phyloP scores from a whole-genome alignment of 2,329 filamentous ascomycete genomes.

The Penicillium sp. region DNA sequence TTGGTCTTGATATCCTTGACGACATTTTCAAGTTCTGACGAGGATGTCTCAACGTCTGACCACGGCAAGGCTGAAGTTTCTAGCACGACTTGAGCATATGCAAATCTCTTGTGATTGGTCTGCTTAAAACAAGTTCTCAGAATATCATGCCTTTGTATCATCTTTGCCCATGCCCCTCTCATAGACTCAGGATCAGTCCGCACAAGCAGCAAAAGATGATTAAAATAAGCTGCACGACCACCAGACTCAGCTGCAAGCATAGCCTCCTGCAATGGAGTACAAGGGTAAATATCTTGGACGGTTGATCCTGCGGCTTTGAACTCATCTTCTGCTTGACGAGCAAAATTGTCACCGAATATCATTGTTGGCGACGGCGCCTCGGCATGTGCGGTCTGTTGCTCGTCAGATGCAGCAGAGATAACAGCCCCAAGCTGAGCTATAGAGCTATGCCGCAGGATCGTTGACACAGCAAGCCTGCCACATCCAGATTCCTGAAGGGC shows the following conservation, averaged over 20 bases:
- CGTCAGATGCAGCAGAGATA: conserved; percentile 16
- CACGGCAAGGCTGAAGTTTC: conserved; percentile 45
- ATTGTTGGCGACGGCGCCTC: conserved; percentile 1
- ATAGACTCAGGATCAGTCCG: conserved; percentile 51
- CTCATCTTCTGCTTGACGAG: conserved; percentile 29
- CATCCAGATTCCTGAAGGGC: conserved; percentile 49
- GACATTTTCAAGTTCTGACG: conserved; percentile 37
- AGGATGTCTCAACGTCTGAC: conserved; percentile 45
- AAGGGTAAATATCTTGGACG: conserved; percentile 64
- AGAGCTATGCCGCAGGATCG: conserved; percentile 64
- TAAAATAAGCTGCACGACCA: conserved; percentile 61
- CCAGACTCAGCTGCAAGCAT: conserved; percentile 65
- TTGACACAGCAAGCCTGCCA: conserved; percentile 59
- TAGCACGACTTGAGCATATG: conserved; percentile 71
- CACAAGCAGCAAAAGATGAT: conserved; percentile 64
- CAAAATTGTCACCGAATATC: conserved; percentile 27
- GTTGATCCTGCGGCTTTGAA: conserved; percentile 34
- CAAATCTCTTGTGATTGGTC: conserved; percentile 57
- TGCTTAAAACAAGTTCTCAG: conserved; percentile 71
- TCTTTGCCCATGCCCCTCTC: conserved; percentile 57
- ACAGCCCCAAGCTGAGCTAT: conserved; percentile 56
- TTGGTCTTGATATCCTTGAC: conserved; percentile 43
- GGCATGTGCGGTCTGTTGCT: neutral
- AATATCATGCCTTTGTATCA: conserved; percentile 67
- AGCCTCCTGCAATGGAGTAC: conserved; percentile 80